A percentile compares a stretch with the other conserved stretches of the same genome.
Conservation (phyloP, 345 rosid species). For the Arabis hirsuta region DNA sequence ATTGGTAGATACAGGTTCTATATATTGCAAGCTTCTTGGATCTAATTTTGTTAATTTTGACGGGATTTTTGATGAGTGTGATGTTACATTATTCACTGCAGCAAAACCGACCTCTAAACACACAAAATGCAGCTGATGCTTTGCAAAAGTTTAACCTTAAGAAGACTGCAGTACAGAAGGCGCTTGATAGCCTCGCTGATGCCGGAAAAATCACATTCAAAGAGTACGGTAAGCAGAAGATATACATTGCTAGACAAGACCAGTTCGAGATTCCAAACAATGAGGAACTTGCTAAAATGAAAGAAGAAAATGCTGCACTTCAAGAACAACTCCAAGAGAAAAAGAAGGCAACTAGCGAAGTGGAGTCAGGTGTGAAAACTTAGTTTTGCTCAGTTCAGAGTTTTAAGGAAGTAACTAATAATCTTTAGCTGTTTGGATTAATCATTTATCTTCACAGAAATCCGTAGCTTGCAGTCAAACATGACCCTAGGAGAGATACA, state of each 20-base stretch:
- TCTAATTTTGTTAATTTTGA: neutral
- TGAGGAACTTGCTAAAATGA: slow-evolving; percentile 83
- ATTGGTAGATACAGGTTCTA: slow-evolving; percentile 1
- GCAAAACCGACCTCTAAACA: slow-evolving; percentile 91
- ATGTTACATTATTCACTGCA: slow-evolving; percentile 31
- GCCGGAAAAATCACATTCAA: slow-evolving; percentile 72
- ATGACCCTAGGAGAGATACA: slow-evolving; percentile 76
- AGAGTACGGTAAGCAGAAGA: slow-evolving; percentile 97
- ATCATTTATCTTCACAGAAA: slow-evolving; percentile 54
- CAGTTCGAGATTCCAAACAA: slow-evolving; percentile 83
- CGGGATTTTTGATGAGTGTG: slow-evolving; percentile 7
- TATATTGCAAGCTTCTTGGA: neutral
- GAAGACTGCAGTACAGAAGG: slow-evolving; percentile 83
- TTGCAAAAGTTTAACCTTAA: slow-evolving; percentile 93
- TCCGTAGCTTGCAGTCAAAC: slow-evolving; percentile 70
- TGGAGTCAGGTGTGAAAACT: slow-evolving; percentile 65
- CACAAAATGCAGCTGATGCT: slow-evolving; percentile 86
- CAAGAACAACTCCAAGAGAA: slow-evolving; percentile 68
- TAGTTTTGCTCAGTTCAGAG: neutral
- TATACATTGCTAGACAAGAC: slow-evolving; percentile 89
- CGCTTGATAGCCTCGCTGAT: slow-evolving; percentile 83
- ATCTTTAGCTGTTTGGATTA: neutral
- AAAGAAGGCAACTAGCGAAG: slow-evolving; percentile 59
- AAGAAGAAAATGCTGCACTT: slow-evolving; percentile 68
- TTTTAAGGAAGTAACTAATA: neutral